A percentile compares a stretch with the other conserved stretches of the same genome.
These are phyloP conservation scores for Ceratocystis diversiconidia DNA, from an alignment of 2,329 filamentous ascomycete species.

Conservation along the genomic window DNA sequence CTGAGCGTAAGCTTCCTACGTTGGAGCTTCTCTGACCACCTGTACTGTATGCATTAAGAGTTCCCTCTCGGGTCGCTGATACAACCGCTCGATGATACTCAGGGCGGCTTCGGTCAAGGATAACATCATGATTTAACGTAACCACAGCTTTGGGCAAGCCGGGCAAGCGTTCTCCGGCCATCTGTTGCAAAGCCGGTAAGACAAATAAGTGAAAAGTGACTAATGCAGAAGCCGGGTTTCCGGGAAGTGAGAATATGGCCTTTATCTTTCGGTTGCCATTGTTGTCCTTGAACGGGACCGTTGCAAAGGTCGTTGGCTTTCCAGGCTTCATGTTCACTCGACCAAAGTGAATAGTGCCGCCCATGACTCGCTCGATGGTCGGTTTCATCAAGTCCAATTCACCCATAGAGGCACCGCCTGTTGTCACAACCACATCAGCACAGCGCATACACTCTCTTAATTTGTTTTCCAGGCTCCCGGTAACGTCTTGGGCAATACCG, in stretches of 20 bases:
- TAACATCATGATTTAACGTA: constrained; percentile 55
- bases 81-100: constrained; percentile 88
- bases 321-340: constrained; percentile 96
- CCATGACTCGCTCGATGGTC: constrained; percentile 77
- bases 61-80: constrained; percentile 48
- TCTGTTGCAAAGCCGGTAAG: constrained; percentile 67
- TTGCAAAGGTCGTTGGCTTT: constrained; percentile 94
- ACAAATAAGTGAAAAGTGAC: constrained; percentile 94
- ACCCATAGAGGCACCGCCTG: constrained; percentile 93
- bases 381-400: constrained; percentile 94
- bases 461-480: constrained; percentile 58
- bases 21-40: constrained; percentile 80
- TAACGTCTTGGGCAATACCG: constrained; percentile 66
- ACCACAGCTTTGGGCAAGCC: constrained; percentile 64
- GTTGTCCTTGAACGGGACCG: constrained; percentile 47
- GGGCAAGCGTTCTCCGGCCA: constrained; percentile 50
- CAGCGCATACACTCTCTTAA: constrained; percentile 60
- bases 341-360: constrained; percentile 90
- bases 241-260: constrained; percentile 77
- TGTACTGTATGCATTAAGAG: constrained; percentile 63
- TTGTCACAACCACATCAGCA: constrained; percentile 76
- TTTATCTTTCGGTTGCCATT: constrained; percentile 44
- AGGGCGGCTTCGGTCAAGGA: constrained; percentile 57
- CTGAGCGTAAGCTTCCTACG: constrained; percentile 75
- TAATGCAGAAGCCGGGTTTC: constrained; percentile 84